Evolutionary conservation across 768 basidiomycete genomes (phyloP).

Genomic region (Dioszegia crocea): DNA sequence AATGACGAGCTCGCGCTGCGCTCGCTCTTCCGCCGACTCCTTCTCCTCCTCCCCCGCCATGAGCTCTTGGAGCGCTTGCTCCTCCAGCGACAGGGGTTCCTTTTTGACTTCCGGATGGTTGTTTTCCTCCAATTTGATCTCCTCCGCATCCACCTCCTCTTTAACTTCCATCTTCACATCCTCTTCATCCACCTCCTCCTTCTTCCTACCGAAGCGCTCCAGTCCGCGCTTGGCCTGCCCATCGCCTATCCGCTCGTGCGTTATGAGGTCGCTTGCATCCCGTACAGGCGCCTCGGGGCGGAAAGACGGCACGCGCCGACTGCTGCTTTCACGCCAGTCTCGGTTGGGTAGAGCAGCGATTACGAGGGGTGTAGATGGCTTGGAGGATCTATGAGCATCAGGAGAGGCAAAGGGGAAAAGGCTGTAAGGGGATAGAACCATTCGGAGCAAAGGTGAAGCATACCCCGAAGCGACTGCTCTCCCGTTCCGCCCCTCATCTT

Average conservation of each 20-base stretch:
- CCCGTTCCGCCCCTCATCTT: slow-evolving; percentile 65
- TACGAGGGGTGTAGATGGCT: slow-evolving; percentile 63
- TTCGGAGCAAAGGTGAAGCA: too few relatives aligned
- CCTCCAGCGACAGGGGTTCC: slow-evolving; percentile 62
- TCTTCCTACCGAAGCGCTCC: slow-evolving; percentile 15
- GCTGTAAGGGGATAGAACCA: slow-evolving; percentile 2
- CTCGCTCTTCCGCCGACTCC: slow-evolving; percentile 31
- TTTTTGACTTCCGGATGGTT: slow-evolving; percentile 10
- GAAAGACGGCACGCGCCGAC: slow-evolving; percentile 59
- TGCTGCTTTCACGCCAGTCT: slow-evolving; percentile 68
- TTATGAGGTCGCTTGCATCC: slow-evolving; percentile 12
- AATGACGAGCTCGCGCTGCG: slow-evolving; percentile 62
- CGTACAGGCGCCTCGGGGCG: slow-evolving; percentile 32
- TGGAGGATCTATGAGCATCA: slow-evolving; percentile 48
- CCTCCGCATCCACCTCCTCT: slow-evolving; percentile 38
- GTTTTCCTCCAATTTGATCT: neutral
- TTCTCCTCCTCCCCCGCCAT: slow-evolving; percentile 57
- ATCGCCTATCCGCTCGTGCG: slow-evolving; percentile 65
- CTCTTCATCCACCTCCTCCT: neutral
- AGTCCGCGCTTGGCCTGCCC: slow-evolving; percentile 53
- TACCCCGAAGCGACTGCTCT: slow-evolving; percentile 65
- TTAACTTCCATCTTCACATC: slow-evolving; percentile 28
- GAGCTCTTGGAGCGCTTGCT: slow-evolving; percentile 73
- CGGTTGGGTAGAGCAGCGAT: slow-evolving; percentile 81
- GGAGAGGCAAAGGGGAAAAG: neutral